Evolutionary conservation across 306 rosid species (phyloP), one percentile per base, ranked within the genome.

Genomic region (Quercus dentata): DNA sequence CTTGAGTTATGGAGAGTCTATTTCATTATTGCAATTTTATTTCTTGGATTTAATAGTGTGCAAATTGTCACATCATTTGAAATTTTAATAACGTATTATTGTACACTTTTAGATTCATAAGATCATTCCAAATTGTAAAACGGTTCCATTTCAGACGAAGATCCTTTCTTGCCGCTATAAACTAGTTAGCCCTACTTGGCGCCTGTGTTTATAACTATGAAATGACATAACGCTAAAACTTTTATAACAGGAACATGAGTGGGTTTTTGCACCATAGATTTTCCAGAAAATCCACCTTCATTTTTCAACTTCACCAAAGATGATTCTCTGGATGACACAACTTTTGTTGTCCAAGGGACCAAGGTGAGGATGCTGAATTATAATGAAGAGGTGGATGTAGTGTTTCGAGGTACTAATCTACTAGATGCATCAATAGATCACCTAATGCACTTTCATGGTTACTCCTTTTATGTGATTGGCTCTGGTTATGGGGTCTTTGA

Each of bases 371-470:
- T 76, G 65, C 20, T 81, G 31, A 57, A 70, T 10, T 81, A 74
- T 41, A 74, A 74, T n/a, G 70, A 11, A 67, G 79, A 58, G 30
- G 82, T 83, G 57, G 79, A 83, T 41, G 62, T 84, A 5, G 56
- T 76, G 12, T 64, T 76, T 65, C 87, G 80, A 64, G 87, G 81
- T 19, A 84, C 84, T 5, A 69, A 69, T 44, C 13, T 84, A 17
- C 19, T 76, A 9, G 79, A 78, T n/a, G 76, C 87, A 5, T 46
- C 52, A 46, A 76, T 76, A 84, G 77, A 77, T 77, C 87, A 84
- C 54, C 85, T 84, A 4, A 71, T 79, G 70, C 87, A 80, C 62
- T 70, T 84, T 33, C 87, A 80, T 51, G 85, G 87, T 14, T 84
- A 27, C 68, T 76, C 69, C 59, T 84, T 84, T 79, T 80, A 52